Evolutionary conservation across 75 land plant genomes (phyloP).

Genomic region (Pinus taeda): DNA sequence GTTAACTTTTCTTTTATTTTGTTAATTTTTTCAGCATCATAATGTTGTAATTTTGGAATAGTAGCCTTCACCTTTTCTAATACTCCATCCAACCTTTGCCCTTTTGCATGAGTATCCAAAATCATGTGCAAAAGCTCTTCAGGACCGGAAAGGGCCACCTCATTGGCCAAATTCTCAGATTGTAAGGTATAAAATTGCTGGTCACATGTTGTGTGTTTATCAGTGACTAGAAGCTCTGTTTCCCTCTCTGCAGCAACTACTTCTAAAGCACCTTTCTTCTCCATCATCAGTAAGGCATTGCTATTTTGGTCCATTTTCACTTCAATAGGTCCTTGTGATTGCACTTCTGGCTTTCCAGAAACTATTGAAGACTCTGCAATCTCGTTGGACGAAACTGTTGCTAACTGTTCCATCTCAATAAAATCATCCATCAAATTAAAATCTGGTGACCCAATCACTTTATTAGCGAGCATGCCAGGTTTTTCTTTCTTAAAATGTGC

Average conservation of each 20-base stretch:
- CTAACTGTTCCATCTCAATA: slow-evolving; percentile 83
- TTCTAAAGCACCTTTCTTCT: slow-evolving; percentile 18
- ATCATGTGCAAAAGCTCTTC: slow-evolving; percentile 20
- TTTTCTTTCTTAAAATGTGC: slow-evolving; percentile 52
- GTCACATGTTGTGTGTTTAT: slow-evolving; percentile 8
- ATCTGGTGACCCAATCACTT: slow-evolving; percentile 29
- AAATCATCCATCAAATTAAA: slow-evolving; percentile 85
- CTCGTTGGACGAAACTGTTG: slow-evolving; percentile 35
- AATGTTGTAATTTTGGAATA: slow-evolving; percentile 6
- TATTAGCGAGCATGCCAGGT: slow-evolving; percentile 18
- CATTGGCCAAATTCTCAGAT: slow-evolving; percentile 23
- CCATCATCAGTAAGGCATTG: slow-evolving; percentile 12
- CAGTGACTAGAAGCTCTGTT: slow-evolving; percentile 18
- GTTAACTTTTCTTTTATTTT: slow-evolving; percentile 3
- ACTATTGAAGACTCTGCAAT: not conserved
- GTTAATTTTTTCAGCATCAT: slow-evolving; percentile 1
- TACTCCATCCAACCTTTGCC: slow-evolving; percentile 29
- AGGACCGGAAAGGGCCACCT: slow-evolving; percentile 10
- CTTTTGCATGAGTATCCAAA: slow-evolving; percentile 16
- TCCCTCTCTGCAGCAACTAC: slow-evolving; percentile 9
- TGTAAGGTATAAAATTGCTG: slow-evolving; percentile 20
- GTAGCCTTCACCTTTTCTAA: slow-evolving; percentile 41
- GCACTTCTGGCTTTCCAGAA: slow-evolving; percentile 4
- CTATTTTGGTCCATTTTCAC: slow-evolving; percentile 5
- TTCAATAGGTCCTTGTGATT: not conserved